Evolutionary conservation across 2,329 filamentous ascomycete genomes (phyloP).

Genomic region (Epichloe brachyelytri): DNA sequence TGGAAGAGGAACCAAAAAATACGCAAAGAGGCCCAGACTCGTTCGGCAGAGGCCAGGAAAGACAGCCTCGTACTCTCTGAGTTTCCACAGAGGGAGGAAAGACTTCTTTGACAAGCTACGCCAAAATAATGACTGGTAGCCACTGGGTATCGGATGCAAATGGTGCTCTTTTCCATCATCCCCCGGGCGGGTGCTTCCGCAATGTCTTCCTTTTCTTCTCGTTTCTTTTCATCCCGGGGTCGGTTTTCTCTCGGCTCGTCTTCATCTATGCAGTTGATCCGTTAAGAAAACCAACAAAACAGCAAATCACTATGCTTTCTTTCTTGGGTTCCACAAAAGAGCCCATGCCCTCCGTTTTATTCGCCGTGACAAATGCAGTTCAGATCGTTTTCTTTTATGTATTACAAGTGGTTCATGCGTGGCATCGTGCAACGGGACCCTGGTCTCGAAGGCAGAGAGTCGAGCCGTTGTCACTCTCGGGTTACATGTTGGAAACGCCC

Average conservation of each 20-base stretch:
- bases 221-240: background rate
- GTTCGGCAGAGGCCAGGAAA: background rate
- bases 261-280: background rate
- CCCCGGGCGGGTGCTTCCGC: background rate
- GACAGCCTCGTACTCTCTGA: background rate
- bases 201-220: background rate
- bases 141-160: constrained; percentile 3
- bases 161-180: background rate
- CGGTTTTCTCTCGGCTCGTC: background rate
- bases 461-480: constrained; percentile 4
- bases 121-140: background rate
- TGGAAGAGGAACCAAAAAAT: background rate
- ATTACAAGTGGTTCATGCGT: background rate
- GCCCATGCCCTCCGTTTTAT: background rate
- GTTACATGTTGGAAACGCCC: constrained; percentile 23
- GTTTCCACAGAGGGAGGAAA: background rate
- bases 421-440: constrained; percentile 4
- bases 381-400: background rate
- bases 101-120: background rate
- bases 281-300: background rate
- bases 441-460: background rate
- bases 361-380: constrained; percentile 1
- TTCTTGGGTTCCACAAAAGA: background rate
- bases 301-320: background rate
- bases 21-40: background rate